Base-by-base conservation (phyloP, 805 yeast species). In the Candida boleticola region DNA sequence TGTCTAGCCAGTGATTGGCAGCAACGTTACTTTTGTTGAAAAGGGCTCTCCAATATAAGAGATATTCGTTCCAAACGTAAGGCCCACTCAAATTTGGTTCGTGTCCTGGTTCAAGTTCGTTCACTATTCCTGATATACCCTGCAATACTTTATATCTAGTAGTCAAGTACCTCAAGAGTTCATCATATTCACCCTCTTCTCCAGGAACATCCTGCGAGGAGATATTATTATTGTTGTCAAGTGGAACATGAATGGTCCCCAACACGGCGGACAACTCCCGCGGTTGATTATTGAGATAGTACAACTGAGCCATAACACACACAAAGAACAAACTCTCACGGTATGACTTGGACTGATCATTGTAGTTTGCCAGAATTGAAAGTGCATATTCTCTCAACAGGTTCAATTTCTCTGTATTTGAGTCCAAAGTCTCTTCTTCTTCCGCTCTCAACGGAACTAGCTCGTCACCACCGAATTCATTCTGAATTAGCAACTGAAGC, bases 291-390 rank as follows among this genome's bases (percentile, higher is more conserved):
- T 53, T 53, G 36, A 70, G 48, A 41, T 52, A 56, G 41, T 58
- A 55, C 50, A 70, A 58, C 35, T 70, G 74, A 10, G 62, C 67
- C 48, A 63, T 49, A 3, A 68, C 51, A 5, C 60, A 58, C 2
- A 60, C 44, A 41, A 53, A 57, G 48, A 68, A 70, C 34, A 68
- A 50, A 22, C 50, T 50, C 42, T 69, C 74, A 37, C 52, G 60
- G 36, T 54, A 56, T 10, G 54, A 48, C 38, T 55, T 56, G 27
- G 46, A 43, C 17, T 50, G 40, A 14, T 53, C 50, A 23, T 54
- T 52, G 44, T 61, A 58, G 37, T 58, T 60, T 22, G 55, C 53
- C 10, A 57, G 50, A 11, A 66, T 44, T 3, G 62, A 52, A 18
- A 52, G 47, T 18, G 58, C 55, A 43, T 61, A 62, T 13, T 44